Percentiles rank a stretch among this genome's conserved stretches.
phyloP scores from a whole-genome alignment of 805 yeast genomes.

The Saturnispora saitoi region DNA sequence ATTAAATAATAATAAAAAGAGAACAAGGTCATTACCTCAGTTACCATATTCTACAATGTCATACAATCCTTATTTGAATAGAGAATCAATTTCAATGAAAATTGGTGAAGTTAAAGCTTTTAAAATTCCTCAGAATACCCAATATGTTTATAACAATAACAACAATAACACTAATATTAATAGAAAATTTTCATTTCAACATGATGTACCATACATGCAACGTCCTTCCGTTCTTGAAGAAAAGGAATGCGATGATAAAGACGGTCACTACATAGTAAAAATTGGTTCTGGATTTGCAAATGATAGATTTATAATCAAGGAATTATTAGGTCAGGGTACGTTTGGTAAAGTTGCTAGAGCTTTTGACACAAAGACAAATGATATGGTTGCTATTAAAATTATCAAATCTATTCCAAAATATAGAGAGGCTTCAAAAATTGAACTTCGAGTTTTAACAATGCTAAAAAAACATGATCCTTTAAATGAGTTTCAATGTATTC shows the following conservation, averaged over 20 bases:
- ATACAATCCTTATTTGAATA: constrained; percentile 29
- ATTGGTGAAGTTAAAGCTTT: constrained; percentile 36
- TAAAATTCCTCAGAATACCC: constrained; percentile 20
- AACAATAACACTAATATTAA: constrained; percentile 8
- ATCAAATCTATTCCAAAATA: constrained; percentile 89
- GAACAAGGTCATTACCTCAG: constrained; percentile 49
- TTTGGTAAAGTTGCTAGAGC: constrained; percentile 87
- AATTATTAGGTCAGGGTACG: constrained; percentile 83
- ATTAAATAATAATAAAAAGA: constrained; percentile 18
- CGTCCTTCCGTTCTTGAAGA: constrained; percentile 15
- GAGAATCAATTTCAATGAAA: constrained; percentile 30
- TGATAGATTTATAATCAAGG: constrained; percentile 54
- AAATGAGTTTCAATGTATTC: constrained; percentile 70
- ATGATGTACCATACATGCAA: background rate
- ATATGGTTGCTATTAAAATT: constrained; percentile 80
- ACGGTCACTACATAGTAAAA: constrained; percentile 65
- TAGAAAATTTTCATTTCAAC: constrained; percentile 23
- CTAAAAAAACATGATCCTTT: constrained; percentile 62
- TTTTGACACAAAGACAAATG: constrained; percentile 51
- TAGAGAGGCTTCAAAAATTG: constrained; percentile 91
- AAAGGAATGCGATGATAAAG: constrained; percentile 47
- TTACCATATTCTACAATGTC: constrained; percentile 38
- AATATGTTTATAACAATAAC: constrained; percentile 24
- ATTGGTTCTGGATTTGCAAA: constrained; percentile 60
- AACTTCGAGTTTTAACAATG: constrained; percentile 71